Evolutionary conservation across 2,329 filamentous ascomycete species (phyloP).

Genomic region (Fusarium sp.): DNA sequence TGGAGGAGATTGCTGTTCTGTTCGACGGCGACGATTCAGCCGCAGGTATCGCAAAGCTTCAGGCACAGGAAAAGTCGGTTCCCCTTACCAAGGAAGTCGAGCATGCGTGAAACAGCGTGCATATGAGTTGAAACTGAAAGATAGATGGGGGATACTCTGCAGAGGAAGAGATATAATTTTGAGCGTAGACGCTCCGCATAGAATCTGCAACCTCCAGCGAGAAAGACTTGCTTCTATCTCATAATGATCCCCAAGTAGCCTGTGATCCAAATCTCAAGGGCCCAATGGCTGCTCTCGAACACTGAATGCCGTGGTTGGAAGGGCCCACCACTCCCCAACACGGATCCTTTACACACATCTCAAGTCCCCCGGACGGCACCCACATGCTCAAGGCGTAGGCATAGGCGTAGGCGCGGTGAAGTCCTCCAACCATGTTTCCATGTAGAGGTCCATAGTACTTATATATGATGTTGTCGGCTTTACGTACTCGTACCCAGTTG

Average conservation of each 20-base stretch:
- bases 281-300: background rate
- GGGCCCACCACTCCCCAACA: too few species aligned
- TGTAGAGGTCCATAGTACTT: background rate
- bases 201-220: background rate
- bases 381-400: background rate
- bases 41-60: constrained; percentile 33
- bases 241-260: background rate
- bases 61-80: constrained; percentile 32
- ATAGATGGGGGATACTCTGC: background rate
- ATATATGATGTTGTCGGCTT: background rate
- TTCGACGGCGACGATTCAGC: constrained; percentile 40
- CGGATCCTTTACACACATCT: too few species aligned
- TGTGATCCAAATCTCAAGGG: too few species aligned
- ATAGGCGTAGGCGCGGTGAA: background rate
- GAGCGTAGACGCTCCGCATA: background rate
- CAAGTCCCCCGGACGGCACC: background rate
- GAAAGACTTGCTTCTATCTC: background rate
- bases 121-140: background rate
- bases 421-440: background rate
- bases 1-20: constrained; percentile 42
- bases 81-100: constrained; percentile 29
- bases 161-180: background rate
- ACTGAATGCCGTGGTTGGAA: background rate
- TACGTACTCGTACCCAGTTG: background rate
- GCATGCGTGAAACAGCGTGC: constrained; percentile 15